Base-by-base conservation (phyloP, 495 filamentous ascomycete genomes). In the Lophiotrema nucula region DNA sequence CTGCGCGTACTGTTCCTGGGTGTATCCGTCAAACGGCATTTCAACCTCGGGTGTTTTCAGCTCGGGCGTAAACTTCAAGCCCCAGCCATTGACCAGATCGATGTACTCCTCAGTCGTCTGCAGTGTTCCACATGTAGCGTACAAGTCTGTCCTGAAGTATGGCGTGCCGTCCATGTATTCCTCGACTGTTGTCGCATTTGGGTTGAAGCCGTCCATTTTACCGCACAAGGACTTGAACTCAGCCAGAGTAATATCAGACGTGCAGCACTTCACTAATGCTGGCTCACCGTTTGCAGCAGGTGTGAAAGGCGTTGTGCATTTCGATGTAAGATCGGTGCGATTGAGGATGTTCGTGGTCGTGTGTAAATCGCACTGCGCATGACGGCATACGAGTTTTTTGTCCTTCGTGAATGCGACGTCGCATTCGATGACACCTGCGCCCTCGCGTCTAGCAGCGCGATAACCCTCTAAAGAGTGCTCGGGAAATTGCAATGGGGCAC, bases 11-110 rank as follows among this genome's bases (percentile, higher is more conserved):
- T 72, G 67, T 50, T 79, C 69, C 65, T 81, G 80, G 0, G 81
- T 85, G 71, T 83, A 84, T 35, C 78, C 74, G n/a, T 79, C 65
- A 70, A 84, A 86, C 2, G 82, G 83, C 82, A 84, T 85, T 2
- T 69, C 61, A 25, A 84, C 79, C 47, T 75, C 66, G 13, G 82
- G 82, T 4, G 77, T 75, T 71, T 86, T 86, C 24, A 83, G 73
- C 66, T 86, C 83, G 3, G 81, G 78, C 0, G 83, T 83, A 72
- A 85, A 84, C 48, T 80, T 72, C 11, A 81, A 67, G 0, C 75
- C 78, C 31, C 71, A 65, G n/a, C 68, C 63, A 51, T 83, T 72
- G 60, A 82, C 74, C 22, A 84, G 68, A 10, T 67, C 53, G 57
- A 86, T 80, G 66, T 74, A 81, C 48, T 81, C 77, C 38, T 77